Base-by-base conservation (phyloP, 1,284 basidiomycete genomes). In the Malassezia obtusa region DNA sequence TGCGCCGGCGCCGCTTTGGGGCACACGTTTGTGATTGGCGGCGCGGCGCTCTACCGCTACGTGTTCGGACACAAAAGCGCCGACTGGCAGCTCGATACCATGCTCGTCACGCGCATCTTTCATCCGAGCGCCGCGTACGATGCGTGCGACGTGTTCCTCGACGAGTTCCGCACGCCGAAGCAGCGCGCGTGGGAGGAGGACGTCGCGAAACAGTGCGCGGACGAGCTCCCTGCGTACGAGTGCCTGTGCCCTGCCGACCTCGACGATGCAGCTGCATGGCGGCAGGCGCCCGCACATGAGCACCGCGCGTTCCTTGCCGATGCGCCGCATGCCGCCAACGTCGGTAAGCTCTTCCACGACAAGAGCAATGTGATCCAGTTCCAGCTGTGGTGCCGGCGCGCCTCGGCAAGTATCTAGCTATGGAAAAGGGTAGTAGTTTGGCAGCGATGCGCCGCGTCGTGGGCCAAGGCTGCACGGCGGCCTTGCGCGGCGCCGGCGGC, bases 11-110 rank as follows among this genome's bases (percentile, higher is more conserved):
- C 52, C 8, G 48, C 53, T n/a, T 44, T 56, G 8, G 53, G 41
- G 11, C 44, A 26, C 22, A 31, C 49, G n/a, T 56, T 56, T 43
- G 43, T 56, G 21, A 50, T 56, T 36, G 53, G 53, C 30, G 53
- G 53, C 31, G 53, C 53, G 11, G 43, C 49, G 17, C 25, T 56
- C 17, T 56, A 56, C 35, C 53, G 44, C 33, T 38, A 50, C 19
- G 36, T 45, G 19, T 38, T 56, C 10, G 21, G 43, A 19, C 45
- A 35, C 17, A 19, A 36, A 7, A 21, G 28, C 37, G 31, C 30
- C 5, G 30, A 24, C 10, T 56, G 53, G 53, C 17, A 15, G n/a
- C 48, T 56, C 24, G 44, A 50, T 5, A 22, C 26, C 14, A 21
- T 56, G 36, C 53, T 56, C 5, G 49, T 56, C 4, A 56, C 53